Evolutionary conservation across 1,284 basidiomycete species (phyloP).

Genomic region (Trichosporon coremiiforme): DNA sequence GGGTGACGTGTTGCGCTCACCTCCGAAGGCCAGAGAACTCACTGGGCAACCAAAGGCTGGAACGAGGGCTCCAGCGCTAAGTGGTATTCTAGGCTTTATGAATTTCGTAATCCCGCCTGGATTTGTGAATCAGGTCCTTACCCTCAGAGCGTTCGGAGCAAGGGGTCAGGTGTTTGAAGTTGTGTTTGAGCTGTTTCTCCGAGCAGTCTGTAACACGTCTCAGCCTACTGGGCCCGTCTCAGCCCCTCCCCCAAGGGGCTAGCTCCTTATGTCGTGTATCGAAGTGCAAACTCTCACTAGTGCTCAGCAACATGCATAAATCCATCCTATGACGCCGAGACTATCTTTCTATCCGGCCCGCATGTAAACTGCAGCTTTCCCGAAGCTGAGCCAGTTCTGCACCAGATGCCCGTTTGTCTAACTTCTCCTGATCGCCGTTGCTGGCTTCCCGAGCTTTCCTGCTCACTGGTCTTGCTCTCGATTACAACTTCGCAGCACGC

Average conservation of each 20-base stretch:
- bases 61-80: not conserved
- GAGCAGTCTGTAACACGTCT: constrained; percentile 11
- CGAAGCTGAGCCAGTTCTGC: not conserved
- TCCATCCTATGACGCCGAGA: not conserved
- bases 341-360: not conserved
- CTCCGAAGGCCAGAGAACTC: no score
- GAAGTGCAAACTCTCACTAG: not conserved
- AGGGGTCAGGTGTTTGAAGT: not conserved
- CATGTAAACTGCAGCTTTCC: not conserved
- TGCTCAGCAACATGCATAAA: constrained; percentile 4
- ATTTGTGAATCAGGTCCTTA: not conserved
- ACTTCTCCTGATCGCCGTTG: not conserved
- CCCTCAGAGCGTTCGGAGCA: not conserved
- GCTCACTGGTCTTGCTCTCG: no score
- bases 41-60: not conserved
- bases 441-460: not conserved
- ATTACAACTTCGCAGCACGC: no score
- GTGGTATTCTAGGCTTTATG: constrained; percentile 3
- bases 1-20: not conserved
- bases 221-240: not conserved
- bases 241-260: not conserved
- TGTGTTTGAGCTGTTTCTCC: constrained; percentile 1
- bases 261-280: not conserved
- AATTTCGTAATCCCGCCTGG: not conserved
- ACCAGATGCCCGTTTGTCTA: not conserved